phyloP scores from a whole-genome alignment of 2,329 filamentous ascomycete genomes.

The Chaetomiaceae sp. region DNA sequence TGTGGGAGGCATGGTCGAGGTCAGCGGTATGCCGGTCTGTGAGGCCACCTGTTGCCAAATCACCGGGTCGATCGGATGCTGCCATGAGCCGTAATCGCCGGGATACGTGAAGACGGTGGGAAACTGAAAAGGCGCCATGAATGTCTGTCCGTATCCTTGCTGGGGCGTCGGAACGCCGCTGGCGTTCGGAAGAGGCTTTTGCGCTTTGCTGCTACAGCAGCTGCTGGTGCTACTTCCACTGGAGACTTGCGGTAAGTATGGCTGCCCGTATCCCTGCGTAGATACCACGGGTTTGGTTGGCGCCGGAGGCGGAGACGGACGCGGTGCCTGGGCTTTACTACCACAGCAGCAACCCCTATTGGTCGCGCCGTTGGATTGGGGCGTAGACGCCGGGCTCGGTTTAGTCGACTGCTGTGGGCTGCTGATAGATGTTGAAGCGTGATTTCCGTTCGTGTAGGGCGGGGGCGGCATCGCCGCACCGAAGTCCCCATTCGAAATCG shows the following conservation, averaged over 20 bases:
- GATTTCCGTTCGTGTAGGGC: conserved; percentile 11
- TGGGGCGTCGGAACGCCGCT: conserved; percentile 5
- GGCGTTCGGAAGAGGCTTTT: neutral
- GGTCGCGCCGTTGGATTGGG: conserved; percentile 13
- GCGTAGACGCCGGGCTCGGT: conserved; percentile 3
- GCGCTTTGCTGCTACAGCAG: conserved; percentile 19
- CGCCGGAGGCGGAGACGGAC: neutral
- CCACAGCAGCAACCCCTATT: conserved; percentile 30
- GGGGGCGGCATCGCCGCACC: conserved; percentile 5
- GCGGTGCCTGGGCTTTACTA: conserved; percentile 23
- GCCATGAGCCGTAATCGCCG: conserved; percentile 47
- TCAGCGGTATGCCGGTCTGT: conserved; percentile 11
- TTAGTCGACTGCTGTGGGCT: conserved; percentile 18
- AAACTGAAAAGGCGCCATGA: conserved; percentile 34
- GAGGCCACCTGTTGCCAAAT: conserved; percentile 43
- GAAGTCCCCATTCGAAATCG: conserved; percentile 32
- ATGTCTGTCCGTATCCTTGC: conserved; percentile 10
- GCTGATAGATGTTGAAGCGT: conserved; percentile 6
- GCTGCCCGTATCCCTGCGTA: conserved; percentile 10
- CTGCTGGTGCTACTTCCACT: neutral
- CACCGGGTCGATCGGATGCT: conserved; percentile 49
- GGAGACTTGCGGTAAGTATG: conserved; percentile 30
- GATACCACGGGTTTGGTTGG: neutral
- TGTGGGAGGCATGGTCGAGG: conserved; percentile 5
- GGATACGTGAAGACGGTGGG: conserved; percentile 48